Evolutionary conservation across 2,329 filamentous ascomycete species (phyloP).

Genomic region (Cercospora brassicicola): DNA sequence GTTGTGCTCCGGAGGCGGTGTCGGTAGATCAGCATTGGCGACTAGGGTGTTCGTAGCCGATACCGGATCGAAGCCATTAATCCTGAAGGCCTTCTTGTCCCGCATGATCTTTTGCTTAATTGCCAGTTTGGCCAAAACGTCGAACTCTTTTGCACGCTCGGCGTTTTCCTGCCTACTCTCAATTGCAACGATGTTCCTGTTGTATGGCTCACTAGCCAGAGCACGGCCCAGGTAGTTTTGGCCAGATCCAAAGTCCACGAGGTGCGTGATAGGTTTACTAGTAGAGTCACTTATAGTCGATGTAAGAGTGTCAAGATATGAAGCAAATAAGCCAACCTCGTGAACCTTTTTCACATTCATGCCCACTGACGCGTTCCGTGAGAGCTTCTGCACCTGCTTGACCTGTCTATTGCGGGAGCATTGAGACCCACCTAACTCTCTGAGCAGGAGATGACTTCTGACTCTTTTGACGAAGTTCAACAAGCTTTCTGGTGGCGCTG

Average conservation of each 20-base stretch:
- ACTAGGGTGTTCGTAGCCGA: slow-evolving; percentile 14
- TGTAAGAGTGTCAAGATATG: slow-evolving; percentile 72
- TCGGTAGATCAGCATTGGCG: slow-evolving; percentile 23
- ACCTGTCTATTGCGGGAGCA: slow-evolving; percentile 35
- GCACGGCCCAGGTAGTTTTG: slow-evolving; percentile 94
- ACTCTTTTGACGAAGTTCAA: slow-evolving; percentile 71
- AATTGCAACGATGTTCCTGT: slow-evolving; percentile 83
- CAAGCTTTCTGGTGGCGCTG: slow-evolving; percentile 59
- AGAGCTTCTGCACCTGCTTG: slow-evolving; percentile 55
- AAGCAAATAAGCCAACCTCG: slow-evolving; percentile 88
- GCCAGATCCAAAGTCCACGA: slow-evolving; percentile 93
- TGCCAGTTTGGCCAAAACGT: slow-evolving; percentile 75
- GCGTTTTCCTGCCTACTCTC: slow-evolving; percentile 88
- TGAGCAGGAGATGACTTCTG: slow-evolving; percentile 59
- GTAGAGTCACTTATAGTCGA: slow-evolving; percentile 53
- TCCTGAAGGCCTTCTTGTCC: slow-evolving; percentile 76
- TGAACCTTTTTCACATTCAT: slow-evolving; percentile 97
- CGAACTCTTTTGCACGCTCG: slow-evolving; percentile 76
- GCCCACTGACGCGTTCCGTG: slow-evolving; percentile 73
- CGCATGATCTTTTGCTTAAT: slow-evolving; percentile 71
- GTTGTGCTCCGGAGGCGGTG: slow-evolving; percentile 26
- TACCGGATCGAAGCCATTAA: slow-evolving; percentile 38
- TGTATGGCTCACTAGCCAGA: slow-evolving; percentile 81
- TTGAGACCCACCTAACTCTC: slow-evolving; percentile 54
- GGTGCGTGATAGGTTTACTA: slow-evolving; percentile 66